phyloP scores from a whole-genome alignment of 2,329 filamentous ascomycete genomes.

The Didymella sp. region DNA sequence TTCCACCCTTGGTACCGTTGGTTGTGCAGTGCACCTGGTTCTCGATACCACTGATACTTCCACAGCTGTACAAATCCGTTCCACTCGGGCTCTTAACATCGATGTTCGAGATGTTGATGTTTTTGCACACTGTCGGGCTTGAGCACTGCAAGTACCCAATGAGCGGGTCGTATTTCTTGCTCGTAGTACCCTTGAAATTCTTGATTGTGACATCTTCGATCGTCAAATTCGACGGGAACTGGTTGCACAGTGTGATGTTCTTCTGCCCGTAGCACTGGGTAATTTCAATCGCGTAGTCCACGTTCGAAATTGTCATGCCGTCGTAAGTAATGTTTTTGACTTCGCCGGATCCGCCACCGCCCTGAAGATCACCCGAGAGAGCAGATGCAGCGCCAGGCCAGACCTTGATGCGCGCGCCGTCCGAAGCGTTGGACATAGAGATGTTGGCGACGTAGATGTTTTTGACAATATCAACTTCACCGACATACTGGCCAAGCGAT shows the following conservation, averaged over 20 bases:
- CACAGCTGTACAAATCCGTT: constrained; percentile 53
- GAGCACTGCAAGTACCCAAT: constrained; percentile 56
- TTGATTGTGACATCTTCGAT: constrained; percentile 64
- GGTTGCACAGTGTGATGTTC: constrained; percentile 67
- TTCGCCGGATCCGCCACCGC: constrained; percentile 68
- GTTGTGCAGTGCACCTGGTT: constrained; percentile 42
- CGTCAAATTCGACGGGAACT: constrained; percentile 63
- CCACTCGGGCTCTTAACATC: constrained; percentile 58
- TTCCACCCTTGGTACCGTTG: constrained; percentile 25
- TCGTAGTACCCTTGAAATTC: constrained; percentile 64
- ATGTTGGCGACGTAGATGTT: constrained; percentile 63
- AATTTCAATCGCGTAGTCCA: constrained; percentile 70
- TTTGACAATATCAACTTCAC: constrained; percentile 70
- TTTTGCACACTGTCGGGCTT: constrained; percentile 55
- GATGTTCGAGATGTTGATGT: constrained; percentile 56
- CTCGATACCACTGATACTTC: constrained; percentile 47
- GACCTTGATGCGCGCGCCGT: constrained; percentile 76
- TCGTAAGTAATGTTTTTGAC: constrained; percentile 74
- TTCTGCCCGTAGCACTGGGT: constrained; percentile 71
- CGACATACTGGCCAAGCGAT: constrained; percentile 71
- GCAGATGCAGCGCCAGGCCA: constrained; percentile 68
- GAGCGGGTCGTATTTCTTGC: constrained; percentile 52
- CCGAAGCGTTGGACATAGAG: constrained; percentile 54
- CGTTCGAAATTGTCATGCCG: constrained; percentile 65
- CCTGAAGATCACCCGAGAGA: constrained; percentile 66